Evolutionary conservation across 495 filamentous ascomycete species (phyloP).

Genomic region (Chaetomium fimeti): DNA sequence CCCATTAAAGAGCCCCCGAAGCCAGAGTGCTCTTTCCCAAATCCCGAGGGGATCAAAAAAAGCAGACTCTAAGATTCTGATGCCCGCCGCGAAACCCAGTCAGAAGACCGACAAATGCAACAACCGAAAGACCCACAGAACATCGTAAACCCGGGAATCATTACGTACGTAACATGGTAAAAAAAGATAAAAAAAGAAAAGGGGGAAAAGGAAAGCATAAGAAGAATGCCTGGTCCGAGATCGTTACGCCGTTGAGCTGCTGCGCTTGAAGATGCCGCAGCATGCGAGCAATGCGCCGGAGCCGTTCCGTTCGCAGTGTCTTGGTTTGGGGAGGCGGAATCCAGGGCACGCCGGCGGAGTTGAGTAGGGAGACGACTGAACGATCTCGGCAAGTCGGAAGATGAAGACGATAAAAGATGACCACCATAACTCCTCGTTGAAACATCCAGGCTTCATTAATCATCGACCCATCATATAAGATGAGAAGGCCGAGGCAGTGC

Average conservation of each 20-base stretch:
- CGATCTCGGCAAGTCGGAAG: neutral
- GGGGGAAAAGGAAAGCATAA: neutral
- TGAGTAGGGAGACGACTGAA: neutral
- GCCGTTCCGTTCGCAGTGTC: slow-evolving; percentile 7
- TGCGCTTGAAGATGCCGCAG: slow-evolving; percentile 18
- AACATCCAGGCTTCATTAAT: slow-evolving; percentile 5
- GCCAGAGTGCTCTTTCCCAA: slow-evolving; percentile 21
- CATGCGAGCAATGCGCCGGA: slow-evolving; percentile 19
- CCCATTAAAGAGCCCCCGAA: slow-evolving; percentile 26
- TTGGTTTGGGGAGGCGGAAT: neutral
- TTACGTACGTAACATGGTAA: slow-evolving; percentile 21
- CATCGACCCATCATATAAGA: slow-evolving; percentile 38
- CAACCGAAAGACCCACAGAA: slow-evolving; percentile 1
- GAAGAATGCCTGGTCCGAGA: slow-evolving; percentile 22
- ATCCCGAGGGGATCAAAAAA: slow-evolving; percentile 18
- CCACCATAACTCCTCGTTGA: slow-evolving; percentile 4
- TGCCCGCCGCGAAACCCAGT: slow-evolving; percentile 15
- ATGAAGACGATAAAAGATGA: neutral
- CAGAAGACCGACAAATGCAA: slow-evolving; percentile 21
- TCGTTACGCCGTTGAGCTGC: slow-evolving; percentile 28
- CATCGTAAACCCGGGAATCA: slow-evolving; percentile 24
- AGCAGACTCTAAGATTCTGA: slow-evolving; percentile 25
- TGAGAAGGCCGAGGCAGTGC: slow-evolving; percentile 26
- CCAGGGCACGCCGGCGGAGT: neutral
- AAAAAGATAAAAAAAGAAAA: slow-evolving; percentile 1